A percentile compares a stretch with the other conserved stretches of the same genome.
Conservation (phyloP, 176 grass and related monocot genomes). For the Triticum timopheevii region DNA sequence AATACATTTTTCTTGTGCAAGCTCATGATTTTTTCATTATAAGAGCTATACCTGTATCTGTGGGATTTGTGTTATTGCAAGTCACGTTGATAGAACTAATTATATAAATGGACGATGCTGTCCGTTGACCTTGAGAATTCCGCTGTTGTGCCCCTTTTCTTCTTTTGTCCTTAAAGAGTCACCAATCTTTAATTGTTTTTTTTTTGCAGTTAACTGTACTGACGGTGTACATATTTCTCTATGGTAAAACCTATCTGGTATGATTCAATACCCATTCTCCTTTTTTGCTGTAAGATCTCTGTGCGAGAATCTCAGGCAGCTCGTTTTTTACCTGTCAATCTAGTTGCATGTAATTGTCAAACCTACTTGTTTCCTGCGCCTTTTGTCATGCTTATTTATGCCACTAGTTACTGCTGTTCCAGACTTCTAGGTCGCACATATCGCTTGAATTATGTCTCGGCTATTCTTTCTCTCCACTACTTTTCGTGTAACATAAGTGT, state of each 20-base stretch:
- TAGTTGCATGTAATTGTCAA: constrained; percentile 18
- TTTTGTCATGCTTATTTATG: neutral
- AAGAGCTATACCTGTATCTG: neutral
- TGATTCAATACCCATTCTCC: constrained; percentile 28
- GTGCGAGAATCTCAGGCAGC: neutral
- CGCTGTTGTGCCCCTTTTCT: neutral
- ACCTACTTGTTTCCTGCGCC: neutral
- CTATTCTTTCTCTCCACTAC: neutral
- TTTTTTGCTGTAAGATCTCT: neutral
- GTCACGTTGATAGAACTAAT: neutral
- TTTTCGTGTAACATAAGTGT: neutral
- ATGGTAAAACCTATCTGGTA: constrained; percentile 92
- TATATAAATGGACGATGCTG: neutral
- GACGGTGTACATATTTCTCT: constrained; percentile 94
- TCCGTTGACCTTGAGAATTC: neutral
- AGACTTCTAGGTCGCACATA: neutral
- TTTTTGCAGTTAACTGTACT: constrained; percentile 87
- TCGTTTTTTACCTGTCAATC: neutral
- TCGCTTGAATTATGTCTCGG: neutral
- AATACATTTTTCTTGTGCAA: neutral
- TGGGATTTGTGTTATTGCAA: neutral
- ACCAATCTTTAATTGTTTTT: constrained; percentile 24
- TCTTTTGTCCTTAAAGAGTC: neutral
- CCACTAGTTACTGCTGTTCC: neutral
- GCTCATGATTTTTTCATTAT: neutral